Percentiles rank a stretch among this genome's conserved stretches.
Evolutionary conservation across 495 filamentous ascomycete species (phyloP).

Genomic region (Penicillium maclennaniae): DNA sequence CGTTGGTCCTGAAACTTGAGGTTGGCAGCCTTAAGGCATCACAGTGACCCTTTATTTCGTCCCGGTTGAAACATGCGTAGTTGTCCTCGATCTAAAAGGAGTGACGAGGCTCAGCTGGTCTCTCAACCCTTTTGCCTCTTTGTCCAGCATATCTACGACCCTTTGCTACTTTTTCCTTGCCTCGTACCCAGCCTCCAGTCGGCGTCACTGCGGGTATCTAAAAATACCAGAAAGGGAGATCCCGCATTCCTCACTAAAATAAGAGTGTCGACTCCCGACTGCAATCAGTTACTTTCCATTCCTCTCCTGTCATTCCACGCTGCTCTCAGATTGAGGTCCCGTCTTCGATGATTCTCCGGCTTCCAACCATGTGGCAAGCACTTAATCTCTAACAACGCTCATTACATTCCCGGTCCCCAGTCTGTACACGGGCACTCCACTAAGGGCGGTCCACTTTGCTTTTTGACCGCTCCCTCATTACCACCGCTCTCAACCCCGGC

Average conservation of each 20-base stretch:
- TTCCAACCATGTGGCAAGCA: slow-evolving; percentile 27
- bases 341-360: slow-evolving; percentile 21
- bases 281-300: slow-evolving; percentile 17
- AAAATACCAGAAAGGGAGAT: slow-evolving; percentile 21
- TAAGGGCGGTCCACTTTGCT: slow-evolving; percentile 20
- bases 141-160: neutral
- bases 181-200: slow-evolving; percentile 14
- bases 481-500: slow-evolving; percentile 9
- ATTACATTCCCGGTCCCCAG: slow-evolving; percentile 13
- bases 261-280: slow-evolving; percentile 9
- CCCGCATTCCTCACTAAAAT: slow-evolving; percentile 26
- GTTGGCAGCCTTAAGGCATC: neutral
- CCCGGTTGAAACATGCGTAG: neutral
- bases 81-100: neutral
- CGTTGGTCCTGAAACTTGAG: neutral
- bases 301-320: slow-evolving; percentile 20
- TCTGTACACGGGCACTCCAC: slow-evolving; percentile 12
- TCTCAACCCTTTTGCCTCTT: neutral
- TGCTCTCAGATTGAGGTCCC: slow-evolving; percentile 9
- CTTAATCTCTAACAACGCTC: slow-evolving; percentile 26
- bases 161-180: neutral
- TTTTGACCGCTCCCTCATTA: slow-evolving; percentile 30
- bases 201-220: slow-evolving; percentile 24
- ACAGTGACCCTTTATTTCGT: neutral
- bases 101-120: neutral